Base-by-base conservation (phyloP, 164 flowering plant species). In the Tinospora cordifolia region DNA sequence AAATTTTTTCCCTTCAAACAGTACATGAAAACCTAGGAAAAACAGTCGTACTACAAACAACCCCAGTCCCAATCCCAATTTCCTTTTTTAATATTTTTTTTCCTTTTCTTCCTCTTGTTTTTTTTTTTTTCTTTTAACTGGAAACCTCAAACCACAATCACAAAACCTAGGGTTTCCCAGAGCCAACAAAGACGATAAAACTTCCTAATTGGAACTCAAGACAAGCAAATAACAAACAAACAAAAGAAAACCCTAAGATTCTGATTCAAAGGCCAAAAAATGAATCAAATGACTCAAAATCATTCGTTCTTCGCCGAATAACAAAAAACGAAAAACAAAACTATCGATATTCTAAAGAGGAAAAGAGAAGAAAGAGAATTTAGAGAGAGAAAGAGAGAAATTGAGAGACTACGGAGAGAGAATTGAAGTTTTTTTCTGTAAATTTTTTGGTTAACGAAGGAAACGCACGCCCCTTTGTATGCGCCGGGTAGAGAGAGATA, bases 1-100 rank as follows among this genome's bases (percentile, higher is more conserved):
- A 66, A 40, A 38, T 36, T 57, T 51, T 70, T 67, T 68, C 2
- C 9, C 40, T 60, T 63, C 76, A 69, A 71, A 36, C 66, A 68
- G 76, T 41, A 58, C 70, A 66, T 8, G 36, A 71, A 72, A 46
- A 71, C 76, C 74, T 74, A 62, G 58, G 68, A 47, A 10, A 47
- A 47, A 0, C 14, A 14, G 5, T 13, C 54, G 19, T 19, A 47
- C 11, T 19, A 8, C 14, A 47, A 47, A 14, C 19, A 47, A 47
- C 3, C 54, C 54, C 54, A n/a, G n/a, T n/a, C n/a, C n/a, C n/a
- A n/a, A n/a, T n/a, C n/a, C n/a, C n/a, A n/a, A n/a, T n/a, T n/a
- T 47, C 11, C 3, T 19, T 54, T 51, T 19, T 19, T 19, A n/a
- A n/a, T 15, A 51, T 15, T n/a, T 15, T n/a, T n/a, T 17, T 6